A percentile compares a stretch with the other conserved stretches of the same genome.
phyloP scores from a whole-genome alignment of 2,329 filamentous ascomycete species.

The Alternaria alternata region DNA sequence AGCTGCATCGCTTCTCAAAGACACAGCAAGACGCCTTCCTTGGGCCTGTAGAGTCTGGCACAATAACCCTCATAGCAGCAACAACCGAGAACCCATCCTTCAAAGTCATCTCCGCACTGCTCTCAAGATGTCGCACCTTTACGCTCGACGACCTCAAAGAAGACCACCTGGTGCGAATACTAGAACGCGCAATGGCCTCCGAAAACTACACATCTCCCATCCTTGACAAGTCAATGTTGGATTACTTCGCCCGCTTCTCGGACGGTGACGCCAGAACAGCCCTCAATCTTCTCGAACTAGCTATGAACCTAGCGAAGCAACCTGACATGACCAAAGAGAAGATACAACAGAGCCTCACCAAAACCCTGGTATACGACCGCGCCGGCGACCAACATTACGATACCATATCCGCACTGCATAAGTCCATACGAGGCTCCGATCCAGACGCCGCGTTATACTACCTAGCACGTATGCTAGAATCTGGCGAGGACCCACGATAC shows the following conservation, averaged over 20 bases:
- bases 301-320: conserved; percentile 76
- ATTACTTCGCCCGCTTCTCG: conserved; percentile 83
- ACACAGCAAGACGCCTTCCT: conserved; percentile 94
- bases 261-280: conserved; percentile 94
- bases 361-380: conserved; percentile 93
- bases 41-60: conserved; percentile 88
- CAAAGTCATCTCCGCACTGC: conserved; percentile 84
- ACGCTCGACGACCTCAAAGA: conserved; percentile 78
- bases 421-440: conserved; percentile 87
- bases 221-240: conserved; percentile 78
- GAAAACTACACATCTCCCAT: conserved; percentile 66
- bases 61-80: conserved; percentile 89
- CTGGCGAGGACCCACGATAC: conserved; percentile 91
- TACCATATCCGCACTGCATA: conserved; percentile 96
- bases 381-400: conserved; percentile 98
- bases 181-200: conserved; percentile 74
- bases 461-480: conserved; percentile 92
- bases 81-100: conserved; percentile 98
- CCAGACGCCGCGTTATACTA: conserved; percentile 93
- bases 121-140: conserved; percentile 91
- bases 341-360: conserved; percentile 84
- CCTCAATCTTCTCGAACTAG: conserved; percentile 89
- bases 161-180: conserved; percentile 75
- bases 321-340: conserved; percentile 73
- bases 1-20: conserved; percentile 92